Evolutionary conservation across 805 yeast genomes (phyloP), one percentile per base, ranked within the genome.

Genomic region (Metschnikowia gruessii): DNA sequence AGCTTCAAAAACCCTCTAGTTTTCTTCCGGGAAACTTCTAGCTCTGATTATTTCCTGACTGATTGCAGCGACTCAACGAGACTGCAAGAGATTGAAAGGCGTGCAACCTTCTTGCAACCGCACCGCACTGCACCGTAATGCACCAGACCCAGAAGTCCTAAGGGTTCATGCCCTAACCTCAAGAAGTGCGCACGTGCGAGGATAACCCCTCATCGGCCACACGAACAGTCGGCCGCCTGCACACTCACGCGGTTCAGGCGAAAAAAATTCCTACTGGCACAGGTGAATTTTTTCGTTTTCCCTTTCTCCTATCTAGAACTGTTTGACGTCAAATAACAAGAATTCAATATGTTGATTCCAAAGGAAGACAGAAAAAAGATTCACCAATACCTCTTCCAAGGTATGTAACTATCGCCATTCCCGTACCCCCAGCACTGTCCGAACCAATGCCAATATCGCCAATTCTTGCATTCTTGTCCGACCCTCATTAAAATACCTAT

Each of bases 351-450:
- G 99, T 85, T 94, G 82, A 94, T 94, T 84, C 98, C 99, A 81
- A 94, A 88, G 82, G 95, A 89, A 79, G 99, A 94, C 78, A 91
- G 99, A 86, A 89, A 88, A 82, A 88, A 88, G 91, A 94, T 94
- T 77, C 96, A 90, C 95, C 87, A 84, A 77, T 86, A 91, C 87
- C 94, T 94, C 80, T 94, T 91, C 88, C 91, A 90, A 80, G 95
- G 95, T 87, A 84, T 75, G 94, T 85, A 60, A 30, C 12, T 36
- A 32, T 40, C 30, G 18, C 39, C n/a, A 22, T 39, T 17, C 13
- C 28, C 8, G n/a, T 38, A 22, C 35, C 32, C 24, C 26, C 35
- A 22, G 37, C 43, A 32, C 37, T 31, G 32, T 32, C 43, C 31
- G 6, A n/a, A 15, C 16, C 31, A 19, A 39, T 30, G 28, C 22